A percentile compares a stretch with the other conserved stretches of the same genome.
Evolutionary conservation across 805 yeast genomes (phyloP).

Genomic region (Brettanomyces naardenensis): DNA sequence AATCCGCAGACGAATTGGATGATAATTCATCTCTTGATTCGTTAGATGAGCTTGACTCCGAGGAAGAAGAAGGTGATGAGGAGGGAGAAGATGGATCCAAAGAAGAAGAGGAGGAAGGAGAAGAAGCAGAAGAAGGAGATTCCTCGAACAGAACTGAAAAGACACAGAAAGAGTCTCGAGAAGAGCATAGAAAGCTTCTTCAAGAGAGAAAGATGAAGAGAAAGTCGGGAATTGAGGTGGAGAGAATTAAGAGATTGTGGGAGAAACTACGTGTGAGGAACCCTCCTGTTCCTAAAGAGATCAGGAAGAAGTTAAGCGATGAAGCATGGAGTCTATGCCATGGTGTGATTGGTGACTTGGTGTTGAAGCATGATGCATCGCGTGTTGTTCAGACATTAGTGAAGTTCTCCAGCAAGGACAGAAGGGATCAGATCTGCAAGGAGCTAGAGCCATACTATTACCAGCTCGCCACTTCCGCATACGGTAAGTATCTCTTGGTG

Average conservation of each 20-base stretch:
- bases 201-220: constrained; percentile 82
- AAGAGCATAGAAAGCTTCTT: constrained; percentile 70
- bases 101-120: constrained; percentile 19
- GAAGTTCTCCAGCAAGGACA: constrained; percentile 73
- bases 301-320: constrained; percentile 68
- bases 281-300: constrained; percentile 70
- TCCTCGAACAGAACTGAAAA: constrained; percentile 16
- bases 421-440: constrained; percentile 61
- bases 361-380: constrained; percentile 92
- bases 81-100: constrained; percentile 25
- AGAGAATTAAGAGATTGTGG: constrained; percentile 82
- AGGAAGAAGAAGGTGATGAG: constrained; percentile 23
- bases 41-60: constrained; percentile 23
- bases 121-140: constrained; percentile 18
- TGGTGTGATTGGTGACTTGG: constrained; percentile 74
- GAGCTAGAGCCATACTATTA: constrained; percentile 72
- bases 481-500: constrained; percentile 86
- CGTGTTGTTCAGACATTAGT: constrained; percentile 92
- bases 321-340: constrained; percentile 81
- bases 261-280: constrained; percentile 81
- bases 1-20: constrained; percentile 6
- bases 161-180: constrained; percentile 57
- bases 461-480: constrained; percentile 81
- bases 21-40: constrained; percentile 20
- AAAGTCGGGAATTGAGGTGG: constrained; percentile 81